Evolutionary conservation across 192 early-diverging fungal species (phyloP).

Genomic region (Martensiomyces pterosporus): DNA sequence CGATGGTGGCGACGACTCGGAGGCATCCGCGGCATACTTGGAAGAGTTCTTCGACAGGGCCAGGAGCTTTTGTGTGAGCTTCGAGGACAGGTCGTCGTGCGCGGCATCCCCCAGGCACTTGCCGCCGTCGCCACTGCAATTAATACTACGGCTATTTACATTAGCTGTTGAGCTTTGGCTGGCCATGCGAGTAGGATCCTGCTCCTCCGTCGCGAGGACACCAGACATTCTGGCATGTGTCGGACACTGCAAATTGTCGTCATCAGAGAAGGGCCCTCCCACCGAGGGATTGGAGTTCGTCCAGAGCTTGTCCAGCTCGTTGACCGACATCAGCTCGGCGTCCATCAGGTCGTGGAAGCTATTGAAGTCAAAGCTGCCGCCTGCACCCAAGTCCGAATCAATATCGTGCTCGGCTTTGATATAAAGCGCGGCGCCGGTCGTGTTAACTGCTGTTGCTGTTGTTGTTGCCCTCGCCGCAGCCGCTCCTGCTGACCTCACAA

Average conservation of each 20-base stretch:
- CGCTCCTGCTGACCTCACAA: too few relatives aligned
- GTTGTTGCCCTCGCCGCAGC: too few relatives aligned
- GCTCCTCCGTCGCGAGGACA: neutral
- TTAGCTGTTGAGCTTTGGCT: neutral
- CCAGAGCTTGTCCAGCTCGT: conserved; percentile 58
- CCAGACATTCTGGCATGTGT: too few relatives aligned
- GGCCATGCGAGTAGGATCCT: neutral
- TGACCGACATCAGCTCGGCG: conserved; percentile 60
- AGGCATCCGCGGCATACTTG: neutral
- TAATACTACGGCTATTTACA: too few relatives aligned
- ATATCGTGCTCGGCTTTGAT: too few relatives aligned
- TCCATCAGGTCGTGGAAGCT: conserved; percentile 60
- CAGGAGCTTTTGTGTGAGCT: conserved; percentile 39
- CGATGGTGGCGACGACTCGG: neutral
- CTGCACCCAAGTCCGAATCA: too few relatives aligned
- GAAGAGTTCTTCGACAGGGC: conserved; percentile 11
- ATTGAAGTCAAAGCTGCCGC: conserved; percentile 17
- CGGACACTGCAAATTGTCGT: too few relatives aligned
- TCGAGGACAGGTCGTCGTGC: conserved; percentile 17
- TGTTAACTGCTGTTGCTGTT: too few relatives aligned
- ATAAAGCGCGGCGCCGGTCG: too few relatives aligned
- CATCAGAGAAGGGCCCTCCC: neutral
- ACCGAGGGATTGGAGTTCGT: conserved; percentile 30
- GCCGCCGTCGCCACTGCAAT: neutral
- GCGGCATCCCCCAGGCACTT: neutral